A percentile compares a stretch with the other conserved stretches of the same genome.
Evolutionary conservation across 1,139 yeast genomes (phyloP).

Genomic region (Kurtzmaniella quercitrusa): DNA sequence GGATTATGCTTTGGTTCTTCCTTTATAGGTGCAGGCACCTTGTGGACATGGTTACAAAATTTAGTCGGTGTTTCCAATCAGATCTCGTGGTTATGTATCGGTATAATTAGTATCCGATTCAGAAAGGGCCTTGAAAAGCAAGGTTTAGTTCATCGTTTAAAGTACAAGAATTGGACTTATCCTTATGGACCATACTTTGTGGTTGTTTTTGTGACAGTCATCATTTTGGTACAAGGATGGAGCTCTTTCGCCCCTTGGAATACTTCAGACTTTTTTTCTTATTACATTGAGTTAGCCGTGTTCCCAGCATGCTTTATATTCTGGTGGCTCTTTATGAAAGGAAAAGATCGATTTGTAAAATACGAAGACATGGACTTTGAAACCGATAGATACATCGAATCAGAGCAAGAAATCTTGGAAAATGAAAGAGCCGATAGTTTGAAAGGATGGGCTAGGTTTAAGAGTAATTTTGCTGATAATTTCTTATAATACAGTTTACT

Average conservation of each 20-base stretch:
- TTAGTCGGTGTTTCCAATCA: constrained; percentile 43
- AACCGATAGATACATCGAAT: constrained; percentile 51
- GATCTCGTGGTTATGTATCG: constrained; percentile 41
- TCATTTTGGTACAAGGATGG: constrained; percentile 46
- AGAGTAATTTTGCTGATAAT: constrained; percentile 26
- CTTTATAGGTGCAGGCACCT: constrained; percentile 39
- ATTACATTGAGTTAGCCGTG: constrained; percentile 35
- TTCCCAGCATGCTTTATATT: constrained; percentile 32
- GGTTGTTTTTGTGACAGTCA: constrained; percentile 30
- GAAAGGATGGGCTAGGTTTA: constrained; percentile 44
- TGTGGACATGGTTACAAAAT: constrained; percentile 44
- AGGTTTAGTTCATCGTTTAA: constrained; percentile 32
- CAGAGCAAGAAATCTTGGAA: constrained; percentile 44
- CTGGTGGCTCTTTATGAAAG: constrained; percentile 46
- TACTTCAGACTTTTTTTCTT: constrained; percentile 29
- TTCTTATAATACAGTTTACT: constrained; percentile 16
- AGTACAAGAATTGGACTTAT: constrained; percentile 38
- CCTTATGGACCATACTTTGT: constrained; percentile 42
- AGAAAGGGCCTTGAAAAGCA: constrained; percentile 36
- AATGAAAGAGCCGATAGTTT: constrained; percentile 36
- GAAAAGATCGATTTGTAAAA: constrained; percentile 44
- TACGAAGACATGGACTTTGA: constrained; percentile 60
- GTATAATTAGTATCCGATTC: constrained; percentile 36
- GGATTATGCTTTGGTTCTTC: constrained; percentile 44
- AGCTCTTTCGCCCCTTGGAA: constrained; percentile 50